phyloP scores from a whole-genome alignment of 1,284 basidiomycete genomes.

The Boletus smithii region DNA sequence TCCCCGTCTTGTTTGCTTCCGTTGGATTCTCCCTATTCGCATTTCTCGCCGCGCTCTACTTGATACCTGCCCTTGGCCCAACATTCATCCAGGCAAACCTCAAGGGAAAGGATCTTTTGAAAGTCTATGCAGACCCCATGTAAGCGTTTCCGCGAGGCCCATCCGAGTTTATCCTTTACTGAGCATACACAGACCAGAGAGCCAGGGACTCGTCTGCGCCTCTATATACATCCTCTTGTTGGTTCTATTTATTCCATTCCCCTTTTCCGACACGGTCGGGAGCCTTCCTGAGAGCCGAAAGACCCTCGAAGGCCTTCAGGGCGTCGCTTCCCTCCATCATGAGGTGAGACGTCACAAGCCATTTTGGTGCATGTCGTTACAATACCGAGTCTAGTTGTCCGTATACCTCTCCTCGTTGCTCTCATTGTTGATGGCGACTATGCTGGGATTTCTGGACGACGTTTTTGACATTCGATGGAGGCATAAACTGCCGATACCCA shows the following conservation, averaged over 20 bases:
- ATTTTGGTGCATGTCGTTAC: neutral
- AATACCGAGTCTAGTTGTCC: slow-evolving; percentile 57
- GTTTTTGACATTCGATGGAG: slow-evolving; percentile 99
- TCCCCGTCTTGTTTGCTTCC: slow-evolving; percentile 70
- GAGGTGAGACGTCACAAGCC: slow-evolving; percentile 53
- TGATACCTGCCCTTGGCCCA: slow-evolving; percentile 72
- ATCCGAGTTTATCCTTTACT: neutral
- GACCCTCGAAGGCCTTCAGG: slow-evolving; percentile 53
- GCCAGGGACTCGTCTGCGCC: slow-evolving; percentile 87
- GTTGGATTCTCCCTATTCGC: slow-evolving; percentile 81
- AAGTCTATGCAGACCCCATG: slow-evolving; percentile 71
- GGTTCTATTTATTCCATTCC: slow-evolving; percentile 87
- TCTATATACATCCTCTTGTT: slow-evolving; percentile 84
- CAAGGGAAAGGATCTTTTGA: slow-evolving; percentile 79
- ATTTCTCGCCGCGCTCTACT: slow-evolving; percentile 66
- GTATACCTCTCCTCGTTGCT: slow-evolving; percentile 92
- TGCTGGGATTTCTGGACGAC: slow-evolving; percentile 96
- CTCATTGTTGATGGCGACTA: slow-evolving; percentile 86
- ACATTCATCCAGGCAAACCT: slow-evolving; percentile 75
- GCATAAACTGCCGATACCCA: slow-evolving; percentile 95
- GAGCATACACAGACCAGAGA: slow-evolving; percentile 73
- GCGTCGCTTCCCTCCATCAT: slow-evolving; percentile 84
- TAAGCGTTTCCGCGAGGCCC: slow-evolving; percentile 41
- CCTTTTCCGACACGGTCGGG: slow-evolving; percentile 72
- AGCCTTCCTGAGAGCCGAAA: slow-evolving; percentile 41